A percentile compares a stretch with the other conserved stretches of the same genome.
Conservation (phyloP, 306 rosid genomes). For the Vicia sativa region DNA sequence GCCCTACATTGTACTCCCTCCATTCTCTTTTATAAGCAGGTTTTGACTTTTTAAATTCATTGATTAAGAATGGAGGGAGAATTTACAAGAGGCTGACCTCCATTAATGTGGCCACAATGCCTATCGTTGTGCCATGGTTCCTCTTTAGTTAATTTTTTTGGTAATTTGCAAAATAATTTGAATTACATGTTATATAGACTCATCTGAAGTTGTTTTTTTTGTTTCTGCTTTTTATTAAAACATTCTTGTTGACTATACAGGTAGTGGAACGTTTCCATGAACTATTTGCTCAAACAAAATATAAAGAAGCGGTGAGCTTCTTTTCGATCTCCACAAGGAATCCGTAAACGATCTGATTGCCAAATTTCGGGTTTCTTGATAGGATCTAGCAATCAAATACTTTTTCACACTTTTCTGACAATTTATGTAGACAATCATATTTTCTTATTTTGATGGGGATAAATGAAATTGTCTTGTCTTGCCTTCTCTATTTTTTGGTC, state of each 20-base stretch:
- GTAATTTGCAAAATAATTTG: background rate
- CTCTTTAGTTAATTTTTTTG: background rate
- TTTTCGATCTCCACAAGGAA: slow-evolving; percentile 98
- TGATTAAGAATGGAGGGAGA: too few relatives aligned
- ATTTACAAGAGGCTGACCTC: slow-evolving; percentile 2
- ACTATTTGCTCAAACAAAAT: slow-evolving; percentile 96
- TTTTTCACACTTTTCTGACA: slow-evolving; percentile 30
- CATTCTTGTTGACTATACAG: slow-evolving; percentile 52
- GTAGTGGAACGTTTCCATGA: slow-evolving; percentile 99
- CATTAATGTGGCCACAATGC: background rate
- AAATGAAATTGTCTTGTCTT: slow-evolving; percentile 20
- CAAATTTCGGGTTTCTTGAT: slow-evolving; percentile 80
- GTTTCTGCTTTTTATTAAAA: slow-evolving; percentile 17
- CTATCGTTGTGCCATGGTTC: background rate
- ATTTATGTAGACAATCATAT: slow-evolving; percentile 10
- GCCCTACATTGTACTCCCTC: background rate
- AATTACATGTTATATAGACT: slow-evolving; percentile 20
- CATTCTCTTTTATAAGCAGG: too few relatives aligned
- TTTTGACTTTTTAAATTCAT: too few relatives aligned
- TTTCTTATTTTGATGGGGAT: slow-evolving; percentile 30
- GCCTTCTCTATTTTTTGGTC: slow-evolving; percentile 15
- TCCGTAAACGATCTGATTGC: slow-evolving; percentile 98
- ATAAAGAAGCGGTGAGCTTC: slow-evolving; percentile 99
- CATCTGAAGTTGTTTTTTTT: background rate
- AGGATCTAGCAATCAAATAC: slow-evolving; percentile 28